Conservation (phyloP, 768 basidiomycete genomes). For the Mycena haematopus region DNA sequence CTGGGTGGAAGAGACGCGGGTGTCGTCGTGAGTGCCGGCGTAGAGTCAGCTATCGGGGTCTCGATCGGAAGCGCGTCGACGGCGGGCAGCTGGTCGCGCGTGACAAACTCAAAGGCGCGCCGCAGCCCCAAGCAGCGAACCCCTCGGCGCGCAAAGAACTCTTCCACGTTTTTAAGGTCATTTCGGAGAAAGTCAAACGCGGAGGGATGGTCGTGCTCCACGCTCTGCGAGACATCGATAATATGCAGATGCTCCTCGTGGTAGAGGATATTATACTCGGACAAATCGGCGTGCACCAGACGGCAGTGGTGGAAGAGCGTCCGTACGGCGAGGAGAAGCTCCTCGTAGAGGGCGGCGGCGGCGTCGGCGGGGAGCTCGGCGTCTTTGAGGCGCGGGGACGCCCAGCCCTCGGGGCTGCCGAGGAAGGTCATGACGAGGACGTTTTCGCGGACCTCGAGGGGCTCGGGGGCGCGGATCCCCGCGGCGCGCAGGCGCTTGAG, state of each 20-base stretch:
- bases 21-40: background rate
- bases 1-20: conserved; percentile 24
- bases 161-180: conserved; percentile 92
- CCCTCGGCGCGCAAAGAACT: conserved; percentile 84
- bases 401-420: conserved; percentile 83
- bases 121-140: conserved; percentile 80
- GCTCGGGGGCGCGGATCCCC: conserved; percentile 86
- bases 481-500: conserved; percentile 83
- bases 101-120: conserved; percentile 89
- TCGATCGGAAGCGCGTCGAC: conserved; percentile 32
- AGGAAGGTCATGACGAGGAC: conserved; percentile 96
- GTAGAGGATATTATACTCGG: conserved; percentile 97
- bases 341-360: conserved; percentile 70
- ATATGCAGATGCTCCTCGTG: conserved; percentile 84
- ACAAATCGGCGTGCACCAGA: conserved; percentile 96
- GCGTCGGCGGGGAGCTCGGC: conserved; percentile 59
- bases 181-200: conserved; percentile 95
- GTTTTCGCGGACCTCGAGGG: conserved; percentile 94
- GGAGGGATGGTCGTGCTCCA: conserved; percentile 96
- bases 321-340: conserved; percentile 81
- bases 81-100: conserved; percentile 55
- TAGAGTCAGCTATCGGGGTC: background rate
- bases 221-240: conserved; percentile 98
- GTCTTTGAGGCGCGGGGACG: conserved; percentile 93
- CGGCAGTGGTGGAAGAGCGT: conserved; percentile 89